Evolutionary conservation across 805 yeast genomes (phyloP).

Genomic region (Candida tibetensis): DNA sequence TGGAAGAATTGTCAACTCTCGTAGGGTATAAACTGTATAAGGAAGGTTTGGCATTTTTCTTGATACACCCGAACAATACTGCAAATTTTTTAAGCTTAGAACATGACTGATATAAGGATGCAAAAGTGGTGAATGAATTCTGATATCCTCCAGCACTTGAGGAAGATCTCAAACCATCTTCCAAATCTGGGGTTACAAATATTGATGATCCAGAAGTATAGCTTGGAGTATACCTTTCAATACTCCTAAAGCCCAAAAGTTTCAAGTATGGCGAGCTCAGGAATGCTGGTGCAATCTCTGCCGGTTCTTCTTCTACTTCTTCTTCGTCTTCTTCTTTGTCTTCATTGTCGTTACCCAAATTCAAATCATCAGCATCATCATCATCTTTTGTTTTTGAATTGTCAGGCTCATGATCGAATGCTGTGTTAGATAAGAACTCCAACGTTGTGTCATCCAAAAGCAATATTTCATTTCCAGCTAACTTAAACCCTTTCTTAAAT

Average conservation of each 20-base stretch:
- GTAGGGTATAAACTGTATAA: conserved; percentile 63
- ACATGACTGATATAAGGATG: conserved; percentile 64
- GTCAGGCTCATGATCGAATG: conserved; percentile 33
- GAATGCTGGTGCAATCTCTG: conserved; percentile 8
- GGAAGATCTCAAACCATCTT: conserved; percentile 31
- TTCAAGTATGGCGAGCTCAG: conserved; percentile 50
- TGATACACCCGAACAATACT: conserved; percentile 67
- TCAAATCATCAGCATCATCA: background rate
- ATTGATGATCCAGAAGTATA: conserved; percentile 54
- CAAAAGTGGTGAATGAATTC: conserved; percentile 66
- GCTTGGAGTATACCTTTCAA: conserved; percentile 44
- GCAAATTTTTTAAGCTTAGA: conserved; percentile 52
- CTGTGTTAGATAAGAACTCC: conserved; percentile 27
- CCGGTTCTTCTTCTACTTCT: background rate
- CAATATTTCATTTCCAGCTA: conserved; percentile 22
- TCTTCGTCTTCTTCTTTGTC: background rate
- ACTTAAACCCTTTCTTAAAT: conserved; percentile 14
- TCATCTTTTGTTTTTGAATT: background rate
- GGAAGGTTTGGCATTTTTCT: conserved; percentile 52
- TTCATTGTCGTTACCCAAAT: background rate
- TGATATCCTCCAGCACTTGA: conserved; percentile 39
- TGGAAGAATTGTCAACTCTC: conserved; percentile 18
- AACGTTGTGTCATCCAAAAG: conserved; percentile 24
- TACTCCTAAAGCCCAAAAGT: conserved; percentile 63
- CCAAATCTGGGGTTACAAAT: conserved; percentile 66